Percentiles rank a stretch among this genome's conserved stretches.
Evolutionary conservation across 192 early-diverging fungal species (phyloP).

Genomic region (Coemansia biformis): DNA sequence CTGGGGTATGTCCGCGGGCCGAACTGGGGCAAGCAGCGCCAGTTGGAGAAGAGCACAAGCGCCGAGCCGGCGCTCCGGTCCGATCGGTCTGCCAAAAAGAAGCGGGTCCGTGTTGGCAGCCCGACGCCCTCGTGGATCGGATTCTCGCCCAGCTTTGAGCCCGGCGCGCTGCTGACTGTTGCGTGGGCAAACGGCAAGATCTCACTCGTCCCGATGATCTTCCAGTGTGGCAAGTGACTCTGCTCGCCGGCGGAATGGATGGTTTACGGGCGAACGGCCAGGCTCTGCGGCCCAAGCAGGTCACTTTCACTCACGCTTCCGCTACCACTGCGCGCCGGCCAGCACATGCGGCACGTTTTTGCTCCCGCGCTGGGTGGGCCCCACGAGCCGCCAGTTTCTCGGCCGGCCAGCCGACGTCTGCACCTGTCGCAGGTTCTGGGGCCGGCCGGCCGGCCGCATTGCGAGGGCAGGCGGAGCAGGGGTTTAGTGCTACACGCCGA

Average conservation of each 20-base stretch:
- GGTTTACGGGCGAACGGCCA: too few species aligned
- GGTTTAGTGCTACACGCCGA: not conserved
- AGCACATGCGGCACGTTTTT: too few species aligned
- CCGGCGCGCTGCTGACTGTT: conserved; percentile 44
- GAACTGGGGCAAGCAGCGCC: conserved; percentile 34
- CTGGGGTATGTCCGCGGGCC: conserved; percentile 51
- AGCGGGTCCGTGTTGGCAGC: conserved; percentile 34
- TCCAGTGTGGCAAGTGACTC: conserved; percentile 1
- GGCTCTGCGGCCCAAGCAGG: too few species aligned
- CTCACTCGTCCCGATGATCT: conserved; percentile 45
- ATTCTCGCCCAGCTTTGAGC: conserved; percentile 43
- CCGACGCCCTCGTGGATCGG: conserved; percentile 43
- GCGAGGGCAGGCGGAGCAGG: too few species aligned
- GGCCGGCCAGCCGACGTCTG: too few species aligned
- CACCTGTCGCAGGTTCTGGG: too few species aligned
- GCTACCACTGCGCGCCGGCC: too few species aligned
- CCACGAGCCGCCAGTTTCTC: too few species aligned
- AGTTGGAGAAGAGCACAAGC: not conserved
- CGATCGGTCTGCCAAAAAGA: conserved; percentile 16
- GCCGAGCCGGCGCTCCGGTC: conserved; percentile 4
- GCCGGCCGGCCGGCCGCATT: too few species aligned
- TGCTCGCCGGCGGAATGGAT: too few species aligned
- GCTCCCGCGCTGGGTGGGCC: too few species aligned
- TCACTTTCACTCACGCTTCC: too few species aligned
- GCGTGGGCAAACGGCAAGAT: conserved; percentile 53